Conservation (phyloP, 192 early-diverging fungal genomes). For the Spinellus fusiger region DNA sequence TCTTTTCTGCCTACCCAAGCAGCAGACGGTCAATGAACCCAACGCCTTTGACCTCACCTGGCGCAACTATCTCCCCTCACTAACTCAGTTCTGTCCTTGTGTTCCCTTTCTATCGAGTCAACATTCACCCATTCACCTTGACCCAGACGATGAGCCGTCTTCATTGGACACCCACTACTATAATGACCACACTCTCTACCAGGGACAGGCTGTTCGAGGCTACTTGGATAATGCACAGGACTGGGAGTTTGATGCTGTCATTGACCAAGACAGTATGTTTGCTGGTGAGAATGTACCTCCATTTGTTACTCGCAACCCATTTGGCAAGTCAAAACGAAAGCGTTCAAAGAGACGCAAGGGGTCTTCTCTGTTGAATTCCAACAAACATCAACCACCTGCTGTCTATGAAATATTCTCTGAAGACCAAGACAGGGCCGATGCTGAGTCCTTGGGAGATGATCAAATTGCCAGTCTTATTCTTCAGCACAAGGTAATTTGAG, state of each 20-base stretch:
- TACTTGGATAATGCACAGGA: slow-evolving; percentile 5
- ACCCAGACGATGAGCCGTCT: slow-evolving; percentile 1
- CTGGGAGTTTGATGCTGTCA: slow-evolving; percentile 9
- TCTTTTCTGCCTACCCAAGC: not conserved
- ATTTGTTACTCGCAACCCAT: slow-evolving; percentile 23
- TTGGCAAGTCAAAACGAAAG: slow-evolving; percentile 19
- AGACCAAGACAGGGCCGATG: slow-evolving; percentile 18
- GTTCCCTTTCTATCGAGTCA: slow-evolving; percentile 21
- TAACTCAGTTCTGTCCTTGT: slow-evolving; percentile 15
- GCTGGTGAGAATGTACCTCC: not conserved
- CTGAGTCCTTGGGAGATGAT: slow-evolving; percentile 26
- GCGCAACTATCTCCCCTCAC: slow-evolving; percentile 37
- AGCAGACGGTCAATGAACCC: slow-evolving; percentile 18
- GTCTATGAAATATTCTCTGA: slow-evolving; percentile 15
- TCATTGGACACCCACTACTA: slow-evolving; percentile 21
- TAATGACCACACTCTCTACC: slow-evolving; percentile 15
- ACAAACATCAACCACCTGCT: not conserved
- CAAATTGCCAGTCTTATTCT: slow-evolving; percentile 15
- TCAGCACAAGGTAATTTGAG: not conserved
- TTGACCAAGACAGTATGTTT: slow-evolving; percentile 1
- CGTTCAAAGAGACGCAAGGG: slow-evolving; percentile 2
- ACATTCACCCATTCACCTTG: slow-evolving; percentile 18
- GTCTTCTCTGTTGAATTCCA: not conserved
- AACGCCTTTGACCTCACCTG: slow-evolving; percentile 39
- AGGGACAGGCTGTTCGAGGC: slow-evolving; percentile 6